phyloP scores from a whole-genome alignment of 495 filamentous ascomycete species.

The Xylaria castorea region DNA sequence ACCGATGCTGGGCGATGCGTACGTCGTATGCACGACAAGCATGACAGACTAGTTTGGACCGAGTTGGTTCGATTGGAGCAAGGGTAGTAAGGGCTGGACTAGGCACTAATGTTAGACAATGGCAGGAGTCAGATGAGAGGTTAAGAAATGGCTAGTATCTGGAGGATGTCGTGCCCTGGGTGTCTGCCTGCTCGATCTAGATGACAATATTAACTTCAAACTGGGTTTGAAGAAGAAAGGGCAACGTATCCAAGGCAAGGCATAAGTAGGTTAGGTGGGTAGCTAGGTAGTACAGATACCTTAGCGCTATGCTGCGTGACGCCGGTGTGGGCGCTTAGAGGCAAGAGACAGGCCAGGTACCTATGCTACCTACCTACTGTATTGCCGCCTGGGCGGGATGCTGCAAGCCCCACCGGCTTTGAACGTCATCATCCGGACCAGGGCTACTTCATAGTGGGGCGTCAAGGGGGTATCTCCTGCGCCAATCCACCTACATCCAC shows the following conservation, averaged over 20 bases:
- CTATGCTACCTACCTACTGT: too few relatives aligned
- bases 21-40: slow-evolving; percentile 23
- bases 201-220: slow-evolving; percentile 8
- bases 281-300: neutral
- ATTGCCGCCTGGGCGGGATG: slow-evolving; percentile 5
- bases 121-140: slow-evolving; percentile 4
- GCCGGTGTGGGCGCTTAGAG: slow-evolving; percentile 14
- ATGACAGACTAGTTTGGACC: slow-evolving; percentile 21
- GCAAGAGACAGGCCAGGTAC: neutral
- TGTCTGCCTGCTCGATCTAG: neutral
- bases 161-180: neutral
- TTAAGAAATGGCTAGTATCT: slow-evolving; percentile 4
- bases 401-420: neutral
- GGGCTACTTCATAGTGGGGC: neutral
- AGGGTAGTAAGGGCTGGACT: neutral
- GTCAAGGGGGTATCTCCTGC: neutral
- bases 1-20: slow-evolving; percentile 22
- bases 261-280: neutral
- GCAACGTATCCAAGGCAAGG: neutral
- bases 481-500: too few relatives aligned
- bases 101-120: neutral
- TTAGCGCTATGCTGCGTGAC: slow-evolving; percentile 1
- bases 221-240: slow-evolving; percentile 12
- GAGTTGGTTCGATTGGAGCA: slow-evolving; percentile 2
- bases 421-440: neutral